These are phyloP conservation scores for Megacollybia platyphylla DNA, from an alignment of 1,284 basidiomycete species.

Conservation along the genomic window DNA sequence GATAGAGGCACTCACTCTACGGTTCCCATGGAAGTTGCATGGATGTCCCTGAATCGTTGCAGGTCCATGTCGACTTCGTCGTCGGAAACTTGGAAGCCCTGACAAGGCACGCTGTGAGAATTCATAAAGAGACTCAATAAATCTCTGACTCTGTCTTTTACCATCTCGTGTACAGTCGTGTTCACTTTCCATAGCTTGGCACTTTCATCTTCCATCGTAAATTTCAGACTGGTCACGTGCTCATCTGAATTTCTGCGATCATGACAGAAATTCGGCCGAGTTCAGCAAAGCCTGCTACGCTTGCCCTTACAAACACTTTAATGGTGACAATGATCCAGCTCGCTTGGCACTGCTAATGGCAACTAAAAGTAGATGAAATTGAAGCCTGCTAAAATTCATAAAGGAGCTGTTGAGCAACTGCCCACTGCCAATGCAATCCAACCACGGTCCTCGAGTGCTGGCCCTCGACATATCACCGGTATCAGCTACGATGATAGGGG, in stretches of 20 bases:
- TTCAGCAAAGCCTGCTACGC: conserved; percentile 19
- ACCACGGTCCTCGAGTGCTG: conserved; percentile 22
- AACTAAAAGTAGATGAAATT: conserved; percentile 42
- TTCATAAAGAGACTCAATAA: neutral
- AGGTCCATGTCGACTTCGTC: conserved; percentile 87
- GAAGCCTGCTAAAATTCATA: conserved; percentile 86
- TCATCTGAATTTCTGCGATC: conserved; percentile 12
- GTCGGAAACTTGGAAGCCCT: conserved; percentile 85
- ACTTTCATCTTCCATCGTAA: conserved; percentile 54
- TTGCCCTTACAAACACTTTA: conserved; percentile 25
- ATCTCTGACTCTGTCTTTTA: conserved; percentile 72
- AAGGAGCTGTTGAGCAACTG: conserved; percentile 54
- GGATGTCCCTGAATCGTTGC: conserved; percentile 54
- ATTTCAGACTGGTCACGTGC: conserved; percentile 18
- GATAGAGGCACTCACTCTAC: conserved; percentile 44
- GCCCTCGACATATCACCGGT: conserved; percentile 70
- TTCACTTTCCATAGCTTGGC: conserved; percentile 93
- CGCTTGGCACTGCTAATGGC: neutral
- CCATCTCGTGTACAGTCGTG: conserved; percentile 93
- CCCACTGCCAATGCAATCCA: conserved; percentile 34
- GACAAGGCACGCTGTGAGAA: conserved; percentile 8
- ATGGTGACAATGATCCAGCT: conserved; percentile 23
- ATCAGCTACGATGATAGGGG: conserved; percentile 88
- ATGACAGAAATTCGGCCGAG: conserved; percentile 21
- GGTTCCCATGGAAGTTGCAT: conserved; percentile 47